Conservation (phyloP, 1,284 basidiomycete species). For the Tylopilus orsonianus region DNA sequence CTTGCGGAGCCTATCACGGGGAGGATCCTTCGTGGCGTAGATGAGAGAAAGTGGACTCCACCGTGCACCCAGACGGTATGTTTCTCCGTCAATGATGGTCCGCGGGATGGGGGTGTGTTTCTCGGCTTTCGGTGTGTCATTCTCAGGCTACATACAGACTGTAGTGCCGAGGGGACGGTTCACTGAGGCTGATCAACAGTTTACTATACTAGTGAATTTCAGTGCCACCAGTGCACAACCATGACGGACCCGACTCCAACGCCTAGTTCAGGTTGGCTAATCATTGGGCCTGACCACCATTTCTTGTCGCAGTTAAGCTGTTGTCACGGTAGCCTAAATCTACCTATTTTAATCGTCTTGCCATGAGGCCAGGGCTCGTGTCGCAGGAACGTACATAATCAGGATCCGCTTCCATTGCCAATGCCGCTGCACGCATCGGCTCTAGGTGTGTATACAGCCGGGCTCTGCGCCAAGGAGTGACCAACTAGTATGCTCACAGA, state of each 20-base stretch:
- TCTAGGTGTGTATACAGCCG: constrained; percentile 2
- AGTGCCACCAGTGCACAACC: background rate
- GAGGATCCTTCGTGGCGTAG: constrained; percentile 50
- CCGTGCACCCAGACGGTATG: constrained; percentile 2
- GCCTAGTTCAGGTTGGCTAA: no score
- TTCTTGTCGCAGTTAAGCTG: no score
- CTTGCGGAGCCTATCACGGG: constrained; percentile 55
- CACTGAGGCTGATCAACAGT: constrained; percentile 10
- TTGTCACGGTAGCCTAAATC: constrained; percentile 23
- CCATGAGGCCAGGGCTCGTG: constrained; percentile 12
- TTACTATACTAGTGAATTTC: background rate
- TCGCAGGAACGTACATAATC: constrained; percentile 10
- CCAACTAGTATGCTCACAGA: background rate
- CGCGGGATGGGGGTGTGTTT: background rate
- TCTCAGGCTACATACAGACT: constrained; percentile 31
- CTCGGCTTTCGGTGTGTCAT: constrained; percentile 19
- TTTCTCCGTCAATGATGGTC: background rate
- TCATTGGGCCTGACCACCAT: no score
- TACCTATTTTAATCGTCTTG: constrained; percentile 4
- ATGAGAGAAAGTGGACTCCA: constrained; percentile 25
- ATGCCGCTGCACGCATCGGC: background rate
- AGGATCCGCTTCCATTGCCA: constrained; percentile 8
- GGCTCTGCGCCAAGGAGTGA: constrained; percentile 5
- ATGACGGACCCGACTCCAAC: constrained; percentile 1
- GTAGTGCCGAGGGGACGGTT: constrained; percentile 11